Conservation (phyloP, 805 yeast species). For the Cyberlindnera meyerae region DNA sequence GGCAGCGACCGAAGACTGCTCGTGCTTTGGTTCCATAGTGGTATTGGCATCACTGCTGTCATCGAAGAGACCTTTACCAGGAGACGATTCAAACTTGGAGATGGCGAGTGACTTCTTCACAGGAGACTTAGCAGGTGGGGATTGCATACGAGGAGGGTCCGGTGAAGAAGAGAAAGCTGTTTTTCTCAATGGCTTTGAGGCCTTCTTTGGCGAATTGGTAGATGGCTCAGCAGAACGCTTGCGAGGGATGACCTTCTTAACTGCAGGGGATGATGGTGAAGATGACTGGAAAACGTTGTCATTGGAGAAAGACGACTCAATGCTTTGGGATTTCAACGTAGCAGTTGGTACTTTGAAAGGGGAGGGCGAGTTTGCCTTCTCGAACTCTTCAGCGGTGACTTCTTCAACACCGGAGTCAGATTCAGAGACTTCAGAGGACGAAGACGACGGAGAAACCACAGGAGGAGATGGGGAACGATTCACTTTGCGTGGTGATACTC, state of each 20-base stretch:
- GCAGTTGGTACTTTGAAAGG: constrained; percentile 3
- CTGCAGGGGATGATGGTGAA: constrained; percentile 20
- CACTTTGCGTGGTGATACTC: not conserved
- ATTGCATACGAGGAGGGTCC: constrained; percentile 8
- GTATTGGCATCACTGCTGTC: constrained; percentile 9
- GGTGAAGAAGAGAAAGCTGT: constrained; percentile 30
- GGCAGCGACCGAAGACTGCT: not conserved
- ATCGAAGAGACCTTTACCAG: constrained; percentile 8
- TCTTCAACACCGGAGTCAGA: constrained; percentile 2
- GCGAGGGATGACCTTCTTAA: constrained; percentile 21
- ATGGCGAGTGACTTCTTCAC: constrained; percentile 20
- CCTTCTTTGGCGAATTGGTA: constrained; percentile 12
- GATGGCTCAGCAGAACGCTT: constrained; percentile 20
- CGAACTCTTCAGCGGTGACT: constrained; percentile 3
- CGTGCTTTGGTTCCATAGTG: too few species aligned
- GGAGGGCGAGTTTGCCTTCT: not conserved
- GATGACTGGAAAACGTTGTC: constrained; percentile 35
- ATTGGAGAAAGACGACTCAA: constrained; percentile 27
- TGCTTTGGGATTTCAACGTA: too few species aligned
- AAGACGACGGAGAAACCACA: too few species aligned
- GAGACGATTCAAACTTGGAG: constrained; percentile 23
- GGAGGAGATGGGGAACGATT: too few species aligned
- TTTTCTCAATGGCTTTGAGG: constrained; percentile 14
- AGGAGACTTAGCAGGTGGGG: constrained; percentile 19
- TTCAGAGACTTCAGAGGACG: not conserved